Percentiles rank a stretch among this genome's conserved stretches.
These are phyloP conservation scores for Leishmania braziliensis DNA, from an alignment of 208 protist species.

Conservation along the genomic window DNA sequence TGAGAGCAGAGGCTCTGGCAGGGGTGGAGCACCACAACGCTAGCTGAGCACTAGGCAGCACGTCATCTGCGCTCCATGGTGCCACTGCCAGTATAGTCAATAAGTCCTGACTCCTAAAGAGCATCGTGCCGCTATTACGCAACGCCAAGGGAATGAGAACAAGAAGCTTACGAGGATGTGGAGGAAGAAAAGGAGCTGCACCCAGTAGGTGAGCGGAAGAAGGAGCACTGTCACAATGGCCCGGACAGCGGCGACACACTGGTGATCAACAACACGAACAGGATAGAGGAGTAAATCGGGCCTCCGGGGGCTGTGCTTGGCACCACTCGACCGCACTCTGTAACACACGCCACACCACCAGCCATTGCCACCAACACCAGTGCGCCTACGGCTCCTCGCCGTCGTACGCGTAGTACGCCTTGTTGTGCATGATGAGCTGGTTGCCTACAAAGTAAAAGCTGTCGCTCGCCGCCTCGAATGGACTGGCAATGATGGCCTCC, in stretches of 20 bases:
- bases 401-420: slow-evolving; percentile 89
- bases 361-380: not conserved
- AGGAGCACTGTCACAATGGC: not conserved
- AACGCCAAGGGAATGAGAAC: not conserved
- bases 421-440: slow-evolving; percentile 96
- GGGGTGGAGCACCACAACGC: not conserved
- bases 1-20: not conserved
- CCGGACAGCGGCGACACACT: not conserved
- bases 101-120: not conserved
- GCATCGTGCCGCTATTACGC: not conserved
- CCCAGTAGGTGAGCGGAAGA: not conserved
- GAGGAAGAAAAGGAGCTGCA: not conserved
- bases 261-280: not conserved
- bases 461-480: slow-evolving; percentile 93
- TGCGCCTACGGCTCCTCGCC: slow-evolving; percentile 19
- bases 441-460: slow-evolving; percentile 96
- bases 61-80: not conserved
- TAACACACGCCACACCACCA: not conserved
- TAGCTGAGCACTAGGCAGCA: not conserved
- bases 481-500: slow-evolving; percentile 84
- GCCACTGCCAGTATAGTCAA: not conserved
- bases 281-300: not conserved
- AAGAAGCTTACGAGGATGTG: not conserved
- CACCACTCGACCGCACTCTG: not conserved
- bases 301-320: not conserved